Conservation (phyloP, 2,329 filamentous ascomycete genomes). For the Tolypocladium ophioglossoides region DNA sequence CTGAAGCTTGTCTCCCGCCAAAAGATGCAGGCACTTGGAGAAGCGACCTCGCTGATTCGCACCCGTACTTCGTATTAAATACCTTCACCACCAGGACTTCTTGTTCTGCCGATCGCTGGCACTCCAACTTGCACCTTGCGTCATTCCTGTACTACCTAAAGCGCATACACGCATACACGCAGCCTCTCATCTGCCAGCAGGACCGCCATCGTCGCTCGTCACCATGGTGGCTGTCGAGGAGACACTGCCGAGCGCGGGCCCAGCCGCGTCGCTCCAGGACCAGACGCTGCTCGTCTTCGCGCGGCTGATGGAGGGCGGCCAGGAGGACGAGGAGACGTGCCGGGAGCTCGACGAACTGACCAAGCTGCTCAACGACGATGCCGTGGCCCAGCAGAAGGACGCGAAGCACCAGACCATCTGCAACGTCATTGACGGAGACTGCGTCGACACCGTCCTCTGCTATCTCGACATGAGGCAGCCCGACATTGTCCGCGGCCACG, state of each 20-base stretch:
- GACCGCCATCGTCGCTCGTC: background rate
- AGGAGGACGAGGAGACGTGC: constrained; percentile 66
- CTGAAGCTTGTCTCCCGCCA: too few relatives aligned
- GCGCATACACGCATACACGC: background rate
- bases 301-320: constrained; percentile 80
- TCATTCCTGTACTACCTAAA: background rate
- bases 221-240: constrained; percentile 24
- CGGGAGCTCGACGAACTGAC: constrained; percentile 47
- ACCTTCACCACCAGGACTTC: background rate
- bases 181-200: background rate
- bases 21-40: background rate
- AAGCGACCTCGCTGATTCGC: background rate
- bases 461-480: constrained; percentile 78
- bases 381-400: constrained; percentile 30
- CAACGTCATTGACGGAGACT: constrained; percentile 58
- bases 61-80: background rate
- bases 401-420: constrained; percentile 38
- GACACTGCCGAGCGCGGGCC: constrained; percentile 16
- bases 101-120: too few relatives aligned
- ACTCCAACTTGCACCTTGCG: background rate
- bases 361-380: constrained; percentile 47
- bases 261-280: constrained; percentile 38
- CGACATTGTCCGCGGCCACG: constrained; percentile 65
- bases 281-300: constrained; percentile 71
- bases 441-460: constrained; percentile 74